Percentiles rank a stretch among this genome's conserved stretches.
phyloP scores from a whole-genome alignment of 1,284 basidiomycete genomes.

The Melampsora larici-populina region DNA sequence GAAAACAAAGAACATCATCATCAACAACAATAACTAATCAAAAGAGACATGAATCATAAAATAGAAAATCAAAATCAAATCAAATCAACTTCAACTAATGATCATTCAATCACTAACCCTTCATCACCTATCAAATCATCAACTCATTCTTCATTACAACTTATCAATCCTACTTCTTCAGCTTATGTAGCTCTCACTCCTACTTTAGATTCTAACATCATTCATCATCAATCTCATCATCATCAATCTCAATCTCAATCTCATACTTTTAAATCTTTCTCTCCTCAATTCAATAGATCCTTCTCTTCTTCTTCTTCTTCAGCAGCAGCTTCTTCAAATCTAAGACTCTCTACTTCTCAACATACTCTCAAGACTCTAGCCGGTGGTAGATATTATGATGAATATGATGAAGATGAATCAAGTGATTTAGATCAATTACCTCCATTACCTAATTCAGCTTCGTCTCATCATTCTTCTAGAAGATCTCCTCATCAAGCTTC shows the following conservation, averaged over 20 bases:
- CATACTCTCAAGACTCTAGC: slow-evolving; percentile 22
- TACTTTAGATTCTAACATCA: not conserved
- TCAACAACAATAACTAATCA: too few relatives aligned
- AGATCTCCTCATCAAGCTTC: not conserved
- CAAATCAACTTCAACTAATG: too few relatives aligned
- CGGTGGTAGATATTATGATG: slow-evolving; percentile 30
- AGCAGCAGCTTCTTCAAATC: not conserved
- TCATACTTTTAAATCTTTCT: not conserved
- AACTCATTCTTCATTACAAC: slow-evolving; percentile 12
- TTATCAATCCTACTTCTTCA: slow-evolving; percentile 9
- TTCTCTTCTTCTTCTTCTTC: not conserved
- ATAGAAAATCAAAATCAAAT: too few relatives aligned
- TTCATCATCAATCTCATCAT: not conserved
- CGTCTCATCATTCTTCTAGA: not conserved
- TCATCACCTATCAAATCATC: slow-evolving; percentile 20
- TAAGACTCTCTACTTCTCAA: not conserved
- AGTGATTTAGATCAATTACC: not conserved
- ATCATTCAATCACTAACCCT: not conserved
- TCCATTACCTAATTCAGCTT: not conserved
- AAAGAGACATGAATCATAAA: too few relatives aligned
- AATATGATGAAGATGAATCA: slow-evolving; percentile 35
- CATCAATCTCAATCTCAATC: not conserved
- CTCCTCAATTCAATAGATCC: not conserved
- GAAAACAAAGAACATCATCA: too few relatives aligned
- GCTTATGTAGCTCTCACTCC: slow-evolving; percentile 27